Evolutionary conservation across 805 yeast genomes (phyloP).

Genomic region (Pichia exigua): DNA sequence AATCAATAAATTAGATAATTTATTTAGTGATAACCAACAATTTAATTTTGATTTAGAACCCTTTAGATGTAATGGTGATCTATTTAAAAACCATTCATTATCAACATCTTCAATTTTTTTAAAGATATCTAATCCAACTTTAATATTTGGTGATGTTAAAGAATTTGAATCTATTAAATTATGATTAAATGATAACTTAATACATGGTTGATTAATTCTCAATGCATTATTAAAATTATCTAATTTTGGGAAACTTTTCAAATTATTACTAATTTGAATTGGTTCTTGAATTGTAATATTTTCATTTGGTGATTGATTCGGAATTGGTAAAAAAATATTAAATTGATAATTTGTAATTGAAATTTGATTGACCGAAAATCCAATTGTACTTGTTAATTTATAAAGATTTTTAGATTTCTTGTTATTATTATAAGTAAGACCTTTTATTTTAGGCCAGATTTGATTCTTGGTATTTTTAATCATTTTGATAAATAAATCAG

Average conservation of each 20-base stretch:
- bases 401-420: slow-evolving; percentile 8
- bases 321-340: slow-evolving; percentile 22
- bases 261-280: slow-evolving; percentile 1
- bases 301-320: slow-evolving; percentile 13
- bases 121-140: slow-evolving; percentile 12
- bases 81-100: slow-evolving; percentile 10
- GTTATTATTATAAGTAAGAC: background rate
- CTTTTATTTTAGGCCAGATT: background rate
- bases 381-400: slow-evolving; percentile 14
- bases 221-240: slow-evolving; percentile 2
- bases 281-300: slow-evolving; percentile 16
- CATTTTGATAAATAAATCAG: background rate
- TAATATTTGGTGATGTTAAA: slow-evolving; percentile 10
- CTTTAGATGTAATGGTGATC: slow-evolving; percentile 5
- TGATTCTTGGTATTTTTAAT: slow-evolving; percentile 1
- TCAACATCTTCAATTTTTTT: slow-evolving; percentile 8
- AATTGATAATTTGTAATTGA: slow-evolving; percentile 13
- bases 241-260: slow-evolving; percentile 1
- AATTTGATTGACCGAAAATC: slow-evolving; percentile 18
- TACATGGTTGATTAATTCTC: slow-evolving; percentile 10
- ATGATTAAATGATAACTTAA: slow-evolving; percentile 13
- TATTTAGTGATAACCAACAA: slow-evolving; percentile 15
- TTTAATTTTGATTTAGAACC: slow-evolving; percentile 6
- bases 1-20: slow-evolving; percentile 18
- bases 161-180: slow-evolving; percentile 11